Percentiles rank a stretch among this genome's conserved stretches.
These are phyloP conservation scores for Helicostylum pulchrum DNA, from an alignment of 192 early-diverging fungal species.

Conservation along the genomic window DNA sequence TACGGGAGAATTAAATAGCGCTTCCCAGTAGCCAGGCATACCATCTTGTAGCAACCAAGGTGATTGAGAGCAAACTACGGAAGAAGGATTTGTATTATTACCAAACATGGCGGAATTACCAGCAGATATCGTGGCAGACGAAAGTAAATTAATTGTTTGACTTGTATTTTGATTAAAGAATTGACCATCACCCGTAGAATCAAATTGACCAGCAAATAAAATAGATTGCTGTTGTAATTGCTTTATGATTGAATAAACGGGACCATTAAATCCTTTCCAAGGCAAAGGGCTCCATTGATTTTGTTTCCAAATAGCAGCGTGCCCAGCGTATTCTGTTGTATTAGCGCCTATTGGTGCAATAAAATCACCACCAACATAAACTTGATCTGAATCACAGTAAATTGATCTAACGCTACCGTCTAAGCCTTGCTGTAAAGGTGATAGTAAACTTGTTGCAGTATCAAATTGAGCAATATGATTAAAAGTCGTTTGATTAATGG, in stretches of 20 bases:
- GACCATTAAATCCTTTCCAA: slow-evolving; percentile 67
- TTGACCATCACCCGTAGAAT: slow-evolving; percentile 61
- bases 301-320: slow-evolving; percentile 22
- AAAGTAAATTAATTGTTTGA: slow-evolving; percentile 49
- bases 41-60: slow-evolving; percentile 71
- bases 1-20: slow-evolving; percentile 50
- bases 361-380: slow-evolving; percentile 33
- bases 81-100: slow-evolving; percentile 40
- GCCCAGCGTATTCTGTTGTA: slow-evolving; percentile 9
- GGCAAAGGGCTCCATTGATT: slow-evolving; percentile 54
- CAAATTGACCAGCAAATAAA: slow-evolving; percentile 69
- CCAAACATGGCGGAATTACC: slow-evolving; percentile 47
- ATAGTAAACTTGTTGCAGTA: slow-evolving; percentile 11
- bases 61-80: slow-evolving; percentile 36
- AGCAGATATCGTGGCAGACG: slow-evolving; percentile 39
- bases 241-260: slow-evolving; percentile 56
- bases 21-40: slow-evolving; percentile 66
- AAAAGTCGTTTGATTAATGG: slow-evolving; percentile 1
- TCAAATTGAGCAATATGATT: slow-evolving; percentile 29
- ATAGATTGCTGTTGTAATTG: slow-evolving; percentile 44
- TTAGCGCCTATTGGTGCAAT: slow-evolving; percentile 12
- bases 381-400: slow-evolving; percentile 25
- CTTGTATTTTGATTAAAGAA: slow-evolving; percentile 42
- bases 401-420: slow-evolving; percentile 33
- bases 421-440: slow-evolving; percentile 26